A percentile compares a stretch with the other conserved stretches of the same genome.
Conservation (phyloP, 192 early-diverging fungal genomes). For the Coemansia sp. region DNA sequence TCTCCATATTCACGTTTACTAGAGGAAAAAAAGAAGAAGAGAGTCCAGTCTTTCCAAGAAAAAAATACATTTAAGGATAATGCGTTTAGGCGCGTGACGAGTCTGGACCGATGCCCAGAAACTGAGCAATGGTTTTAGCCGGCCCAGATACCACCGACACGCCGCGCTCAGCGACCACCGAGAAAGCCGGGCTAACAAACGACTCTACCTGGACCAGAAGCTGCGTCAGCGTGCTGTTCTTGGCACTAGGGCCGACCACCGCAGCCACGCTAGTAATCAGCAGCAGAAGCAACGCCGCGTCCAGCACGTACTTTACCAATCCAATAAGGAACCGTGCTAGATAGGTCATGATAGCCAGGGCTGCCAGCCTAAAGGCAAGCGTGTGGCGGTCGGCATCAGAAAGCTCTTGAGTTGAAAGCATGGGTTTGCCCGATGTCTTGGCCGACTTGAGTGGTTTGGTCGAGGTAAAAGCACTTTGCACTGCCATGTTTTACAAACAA, state of each 20-base stretch:
- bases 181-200: slow-evolving; percentile 32
- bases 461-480: too few species aligned
- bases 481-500: too few species aligned
- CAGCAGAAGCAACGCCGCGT: slow-evolving; percentile 23
- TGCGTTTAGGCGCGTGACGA: background rate
- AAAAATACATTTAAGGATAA: background rate
- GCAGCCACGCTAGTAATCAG: slow-evolving; percentile 22
- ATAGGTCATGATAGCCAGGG: slow-evolving; percentile 19
- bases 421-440: background rate
- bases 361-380: slow-evolving; percentile 29
- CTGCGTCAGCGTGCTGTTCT: slow-evolving; percentile 22
- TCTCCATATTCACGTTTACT: too few species aligned
- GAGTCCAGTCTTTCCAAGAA: background rate
- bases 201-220: slow-evolving; percentile 35
- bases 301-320: slow-evolving; percentile 33
- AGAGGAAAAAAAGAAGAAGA: background rate
- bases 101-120: slow-evolving; percentile 28
- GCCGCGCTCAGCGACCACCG: slow-evolving; percentile 27
- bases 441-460: background rate
- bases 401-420: background rate
- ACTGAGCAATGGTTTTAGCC: slow-evolving; percentile 15
- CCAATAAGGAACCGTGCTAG: slow-evolving; percentile 21
- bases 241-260: slow-evolving; percentile 28
- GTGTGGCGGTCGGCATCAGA: slow-evolving; percentile 11
- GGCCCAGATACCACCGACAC: slow-evolving; percentile 15